Base-by-base conservation (phyloP, 78 protist genomes). In the Emiliania huxleyi region DNA sequence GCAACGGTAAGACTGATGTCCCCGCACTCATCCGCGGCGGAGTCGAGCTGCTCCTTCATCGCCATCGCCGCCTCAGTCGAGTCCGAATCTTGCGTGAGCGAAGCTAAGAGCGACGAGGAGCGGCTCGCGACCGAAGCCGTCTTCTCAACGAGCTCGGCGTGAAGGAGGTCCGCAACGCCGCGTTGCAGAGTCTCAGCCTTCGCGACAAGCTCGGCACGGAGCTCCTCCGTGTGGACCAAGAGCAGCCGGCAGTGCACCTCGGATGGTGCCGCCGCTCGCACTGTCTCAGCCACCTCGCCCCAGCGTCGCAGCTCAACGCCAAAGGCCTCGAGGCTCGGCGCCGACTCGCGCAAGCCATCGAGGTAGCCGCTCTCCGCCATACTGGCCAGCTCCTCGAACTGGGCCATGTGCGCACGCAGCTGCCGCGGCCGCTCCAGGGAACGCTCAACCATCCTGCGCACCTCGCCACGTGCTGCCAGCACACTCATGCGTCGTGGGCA, bases 181-280 rank as follows among this genome's bases (percentile, higher is more conserved):
- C 33, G 5, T 18, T 4, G 40, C n/a, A 71, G 35, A 35, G 81
- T 3, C 22, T 8, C 43, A 2, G 81, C 81, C 81, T 71, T 29
- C 25, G 81, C 4, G 18, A 40, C 81, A 1, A 71, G 81, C 19
- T 8, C 12, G 40, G 5, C 42, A 35, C n/a, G 15, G 8, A 71
- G 81, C 81, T 35, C 25, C 29, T 11, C 42, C 19, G n/a, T 19
- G 42, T 15, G n/a, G 45, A 71, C 42, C 19, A 71, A 40, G 33
- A 71, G 81, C 42, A 71, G 12, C 19, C 81, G 45, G 81, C 81
- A 71, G 81, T 71, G 35, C 37, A 71, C 81, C 81, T 71, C 81
- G 42, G 81, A 35, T 8, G 42, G 42, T 4, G 42, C 22, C 33
- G 42, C 81, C 44, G 2, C 37, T 40, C 4, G 4, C 21, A 71